Conservation (phyloP, 2,329 filamentous ascomycete species). For the Epicoccum nigrum region DNA sequence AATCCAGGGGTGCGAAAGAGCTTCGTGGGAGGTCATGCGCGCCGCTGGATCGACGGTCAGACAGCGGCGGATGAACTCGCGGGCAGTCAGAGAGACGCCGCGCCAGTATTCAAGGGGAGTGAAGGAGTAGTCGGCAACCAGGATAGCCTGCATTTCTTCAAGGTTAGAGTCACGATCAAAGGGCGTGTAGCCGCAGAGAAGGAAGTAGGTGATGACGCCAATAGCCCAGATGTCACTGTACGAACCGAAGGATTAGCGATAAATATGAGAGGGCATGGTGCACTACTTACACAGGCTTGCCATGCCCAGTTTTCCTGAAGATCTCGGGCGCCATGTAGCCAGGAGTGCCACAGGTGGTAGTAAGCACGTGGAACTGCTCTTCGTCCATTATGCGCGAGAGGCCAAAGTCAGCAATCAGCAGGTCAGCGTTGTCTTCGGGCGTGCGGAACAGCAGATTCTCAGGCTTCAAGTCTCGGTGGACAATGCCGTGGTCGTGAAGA, state of each 20-base stretch:
- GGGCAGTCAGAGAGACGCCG: constrained; percentile 79
- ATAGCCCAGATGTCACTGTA: constrained; percentile 90
- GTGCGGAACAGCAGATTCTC: constrained; percentile 97
- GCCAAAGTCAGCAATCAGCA: constrained; percentile 96
- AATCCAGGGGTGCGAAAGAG: constrained; percentile 69
- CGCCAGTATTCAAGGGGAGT: constrained; percentile 96
- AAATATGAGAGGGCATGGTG: background rate
- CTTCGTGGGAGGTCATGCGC: constrained; percentile 89
- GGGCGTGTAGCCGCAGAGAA: constrained; percentile 96
- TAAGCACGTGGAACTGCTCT: constrained; percentile 96
- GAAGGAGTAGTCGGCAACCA: constrained; percentile 95
- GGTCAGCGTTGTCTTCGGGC: constrained; percentile 95
- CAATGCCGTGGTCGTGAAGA: constrained; percentile 97
- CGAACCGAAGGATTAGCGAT: constrained; percentile 19
- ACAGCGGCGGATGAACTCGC: constrained; percentile 91
- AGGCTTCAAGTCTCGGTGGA: constrained; percentile 96
- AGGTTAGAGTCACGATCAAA: constrained; percentile 97
- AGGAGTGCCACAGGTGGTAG: constrained; percentile 95
- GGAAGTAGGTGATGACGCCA: constrained; percentile 97
- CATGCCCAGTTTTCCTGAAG: constrained; percentile 97
- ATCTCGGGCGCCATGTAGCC: constrained; percentile 99
- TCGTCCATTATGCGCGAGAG: constrained; percentile 98
- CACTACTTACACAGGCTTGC: constrained; percentile 79
- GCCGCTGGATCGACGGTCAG: constrained; percentile 86
- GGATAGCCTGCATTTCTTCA: constrained; percentile 99